Evolutionary conservation across 2,329 filamentous ascomycete genomes (phyloP), one percentile per base, ranked within the genome.

Genomic region (Cladosporium velox): DNA sequence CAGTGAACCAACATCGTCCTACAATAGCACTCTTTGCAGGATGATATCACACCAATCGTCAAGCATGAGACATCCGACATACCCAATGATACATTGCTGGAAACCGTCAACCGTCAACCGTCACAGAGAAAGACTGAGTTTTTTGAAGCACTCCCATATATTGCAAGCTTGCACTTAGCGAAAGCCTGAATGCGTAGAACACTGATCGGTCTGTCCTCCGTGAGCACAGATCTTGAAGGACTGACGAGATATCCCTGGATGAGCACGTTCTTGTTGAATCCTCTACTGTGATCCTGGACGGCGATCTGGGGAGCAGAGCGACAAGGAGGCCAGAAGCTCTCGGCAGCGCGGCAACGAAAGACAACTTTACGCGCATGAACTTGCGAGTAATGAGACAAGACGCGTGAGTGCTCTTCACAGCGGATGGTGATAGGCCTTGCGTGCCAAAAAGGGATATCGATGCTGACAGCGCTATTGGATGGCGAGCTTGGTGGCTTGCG

Each of bases 201-300:
- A 21, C n/a, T 47, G n/a, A 21, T 47, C 41, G 41, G n/a, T 24
- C 41, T 12, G 41, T 47, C n/a, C 41, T n/a, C 41, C n/a, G 41
- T 47, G 21, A 47, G 41, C 41, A 21, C 41, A 47, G 41, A 8
- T 47, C 41, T 47, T 47, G 41, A 44, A 44, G 18, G 41, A 21
- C n/a, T 12, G 14, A 47, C 41, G 41, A 47, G 41, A 21, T 21
- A 47, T 21, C 41, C 8, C 41, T 55, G 30, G 28, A 18, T 34
- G 32, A 34, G 52, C 52, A 55, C 52, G 52, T 55, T n/a, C 52
- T 55, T 55, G 52, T 55, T 34, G 52, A 55, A 32, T 47, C 52
- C 52, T 55, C 52, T 55, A 32, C 8, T 55, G 15, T 34, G 52
- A 34, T 34, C 52, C 52, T 32, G n/a, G 30, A 34, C 52, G 30